Evolutionary conservation across 2,329 filamentous ascomycete species (phyloP), one percentile per base, ranked within the genome.

Genomic region (Alternaria hordeiaustralica): DNA sequence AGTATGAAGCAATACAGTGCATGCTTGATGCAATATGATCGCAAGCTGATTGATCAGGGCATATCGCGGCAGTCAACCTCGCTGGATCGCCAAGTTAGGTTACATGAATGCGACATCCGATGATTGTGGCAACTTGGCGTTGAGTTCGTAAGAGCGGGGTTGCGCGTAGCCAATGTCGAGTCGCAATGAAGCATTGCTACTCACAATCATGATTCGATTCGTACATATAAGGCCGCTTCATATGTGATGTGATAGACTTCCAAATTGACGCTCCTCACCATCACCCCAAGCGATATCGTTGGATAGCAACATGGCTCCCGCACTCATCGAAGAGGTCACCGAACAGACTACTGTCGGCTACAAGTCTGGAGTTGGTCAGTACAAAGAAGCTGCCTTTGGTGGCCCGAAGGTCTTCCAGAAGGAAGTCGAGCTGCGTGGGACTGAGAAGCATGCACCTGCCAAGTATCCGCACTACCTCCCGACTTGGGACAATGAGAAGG

Each of bases 391-490:
- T 5, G 84, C 80, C 57, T 78, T 79, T 50, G 78, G 79, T 64
- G 80, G 80, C 11, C 81, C 81, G 2, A 79, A 78, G 44, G 76
- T 75, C 6, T 84, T 80, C 65, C 81, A 83, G 53, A 83, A 84
- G 64, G 85, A 87, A 0, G 76, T 80, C 5, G 87, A 89, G 67
- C 68, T 87, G 41, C 81, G 87, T 54, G 87, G 87, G 5, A 85
- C 83, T 11, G 82, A 76, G 3, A 86, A 83, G 64, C 83, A 87
- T 69, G 81, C 84, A 15, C 84, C 87, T 10, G 86, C 86, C 6
- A 84, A 88, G 75, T 94, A 92, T 69, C 89, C 89, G 5, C 84
- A 93, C 74, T 94, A 94, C 76, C 86, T 93, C 9, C 90, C 91
- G 3, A 89, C 87, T 2, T 93, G 90, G 90, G 86, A 91, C 72